phyloP scores from a whole-genome alignment of 176 grass and related monocot species.

The Oryza brachyantha region DNA sequence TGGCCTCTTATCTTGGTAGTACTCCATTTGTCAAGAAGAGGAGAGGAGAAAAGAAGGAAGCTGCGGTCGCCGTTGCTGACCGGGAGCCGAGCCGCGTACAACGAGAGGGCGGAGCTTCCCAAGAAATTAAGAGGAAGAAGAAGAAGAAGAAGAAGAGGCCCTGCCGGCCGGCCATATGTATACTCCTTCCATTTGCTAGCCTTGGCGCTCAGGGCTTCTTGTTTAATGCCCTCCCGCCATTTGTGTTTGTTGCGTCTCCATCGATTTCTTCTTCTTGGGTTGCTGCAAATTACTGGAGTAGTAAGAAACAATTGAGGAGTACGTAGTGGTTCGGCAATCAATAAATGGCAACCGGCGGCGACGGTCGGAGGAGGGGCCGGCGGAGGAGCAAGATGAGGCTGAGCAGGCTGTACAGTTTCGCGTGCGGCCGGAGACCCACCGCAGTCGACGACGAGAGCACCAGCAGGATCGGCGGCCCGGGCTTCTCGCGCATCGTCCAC shows the following conservation, averaged over 20 bases:
- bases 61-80: not conserved
- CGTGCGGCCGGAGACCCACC: constrained; percentile 43
- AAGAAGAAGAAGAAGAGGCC: not conserved
- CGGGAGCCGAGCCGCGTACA: not conserved
- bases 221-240: not conserved
- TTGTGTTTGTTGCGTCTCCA: not conserved
- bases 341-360: not conserved
- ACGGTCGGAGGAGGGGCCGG: not conserved
- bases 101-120: not conserved
- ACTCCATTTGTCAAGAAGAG: not conserved
- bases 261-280: not conserved
- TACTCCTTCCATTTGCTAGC: too few relatives aligned
- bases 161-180: not conserved
- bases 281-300: too few relatives aligned
- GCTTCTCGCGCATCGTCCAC: constrained; percentile 65
- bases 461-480: constrained; percentile 59
- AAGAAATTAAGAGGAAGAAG: not conserved
- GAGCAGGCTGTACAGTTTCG: constrained; percentile 76
- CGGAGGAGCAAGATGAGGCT: constrained; percentile 36
- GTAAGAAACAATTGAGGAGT: too few relatives aligned
- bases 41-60: not conserved
- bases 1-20: not conserved
- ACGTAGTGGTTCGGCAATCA: not conserved
- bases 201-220: not conserved
- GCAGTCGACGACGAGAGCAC: constrained; percentile 40